phyloP scores from a whole-genome alignment of 169 alveolate species.

The Eimeria acervulina region DNA sequence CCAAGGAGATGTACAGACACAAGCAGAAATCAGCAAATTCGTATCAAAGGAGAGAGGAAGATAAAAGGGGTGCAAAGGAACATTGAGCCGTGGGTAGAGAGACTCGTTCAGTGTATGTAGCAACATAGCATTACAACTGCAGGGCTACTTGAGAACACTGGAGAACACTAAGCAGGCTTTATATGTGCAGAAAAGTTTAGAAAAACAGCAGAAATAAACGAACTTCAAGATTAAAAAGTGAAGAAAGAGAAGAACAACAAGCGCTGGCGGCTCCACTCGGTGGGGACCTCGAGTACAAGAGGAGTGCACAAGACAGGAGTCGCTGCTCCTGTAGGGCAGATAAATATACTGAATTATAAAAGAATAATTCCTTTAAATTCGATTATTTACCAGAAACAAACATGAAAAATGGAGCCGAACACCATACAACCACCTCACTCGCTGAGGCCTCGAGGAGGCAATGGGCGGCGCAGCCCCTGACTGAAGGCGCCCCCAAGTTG shows the following conservation, averaged over 20 bases:
- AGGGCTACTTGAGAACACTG: background rate
- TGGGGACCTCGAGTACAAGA: background rate
- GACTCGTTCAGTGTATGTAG: too few relatives aligned
- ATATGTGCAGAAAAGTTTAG: background rate
- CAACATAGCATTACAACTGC: background rate
- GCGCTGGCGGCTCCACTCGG: too few relatives aligned
- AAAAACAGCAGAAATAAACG: background rate
- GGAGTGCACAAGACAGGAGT: background rate
- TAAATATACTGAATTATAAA: background rate
- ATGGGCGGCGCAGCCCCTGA: constrained; percentile 22
- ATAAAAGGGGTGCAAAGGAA: too few relatives aligned
- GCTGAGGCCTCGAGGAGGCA: background rate
- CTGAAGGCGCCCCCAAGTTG: background rate
- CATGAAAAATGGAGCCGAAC: background rate
- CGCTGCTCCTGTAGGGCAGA: background rate
- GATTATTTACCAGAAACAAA: background rate
- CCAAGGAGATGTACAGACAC: too few relatives aligned
- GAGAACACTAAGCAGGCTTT: background rate
- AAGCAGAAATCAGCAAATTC: too few relatives aligned
- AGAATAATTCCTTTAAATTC: background rate
- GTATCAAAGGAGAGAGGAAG: too few relatives aligned
- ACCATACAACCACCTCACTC: background rate
- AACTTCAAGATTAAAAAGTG: background rate
- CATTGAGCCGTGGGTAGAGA: too few relatives aligned
- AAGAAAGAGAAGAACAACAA: background rate